These are phyloP conservation scores for Candida adriatica DNA, from an alignment of 805 yeast species.

Conservation along the genomic window DNA sequence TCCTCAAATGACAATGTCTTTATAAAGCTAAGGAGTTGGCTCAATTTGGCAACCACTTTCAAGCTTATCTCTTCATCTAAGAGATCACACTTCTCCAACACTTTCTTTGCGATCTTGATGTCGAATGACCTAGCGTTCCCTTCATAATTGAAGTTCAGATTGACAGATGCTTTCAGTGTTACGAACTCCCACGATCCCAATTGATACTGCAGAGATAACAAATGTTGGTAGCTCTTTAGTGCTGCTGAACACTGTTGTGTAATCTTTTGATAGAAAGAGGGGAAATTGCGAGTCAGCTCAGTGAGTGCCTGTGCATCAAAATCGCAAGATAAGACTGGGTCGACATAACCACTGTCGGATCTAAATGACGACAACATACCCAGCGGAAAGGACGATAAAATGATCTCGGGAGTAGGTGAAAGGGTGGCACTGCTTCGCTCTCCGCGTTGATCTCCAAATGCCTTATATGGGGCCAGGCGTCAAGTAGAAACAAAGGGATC, in stretches of 20 bases:
- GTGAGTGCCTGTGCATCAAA: slow-evolving; percentile 9
- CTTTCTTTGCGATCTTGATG: slow-evolving; percentile 46
- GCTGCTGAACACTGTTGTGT: slow-evolving; percentile 22
- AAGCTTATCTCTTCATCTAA: slow-evolving; percentile 35
- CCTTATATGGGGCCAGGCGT: no score
- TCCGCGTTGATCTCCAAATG: no score
- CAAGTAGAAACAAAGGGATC: no score
- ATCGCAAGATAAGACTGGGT: slow-evolving; percentile 14
- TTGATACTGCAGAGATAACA: slow-evolving; percentile 21
- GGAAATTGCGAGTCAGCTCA: slow-evolving; percentile 9
- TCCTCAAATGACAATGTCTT: slow-evolving; percentile 13
- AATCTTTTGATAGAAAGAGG: slow-evolving; percentile 12
- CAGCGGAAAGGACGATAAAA: no score
- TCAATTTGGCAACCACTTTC: slow-evolving; percentile 37
- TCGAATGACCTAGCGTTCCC: slow-evolving; percentile 34
- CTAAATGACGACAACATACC: no score
- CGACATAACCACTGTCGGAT: slow-evolving; percentile 7
- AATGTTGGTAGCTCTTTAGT: slow-evolving; percentile 22
- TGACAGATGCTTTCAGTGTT: slow-evolving; percentile 23
- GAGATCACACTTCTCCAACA: slow-evolving; percentile 42
- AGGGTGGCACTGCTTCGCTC: no score
- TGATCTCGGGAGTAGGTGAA: no score
- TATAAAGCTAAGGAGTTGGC: slow-evolving; percentile 38
- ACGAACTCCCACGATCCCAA: slow-evolving; percentile 29
- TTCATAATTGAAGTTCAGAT: slow-evolving; percentile 20